Conservation (phyloP, 371 early-diverging fungal species). For the Mucor racemosus region DNA sequence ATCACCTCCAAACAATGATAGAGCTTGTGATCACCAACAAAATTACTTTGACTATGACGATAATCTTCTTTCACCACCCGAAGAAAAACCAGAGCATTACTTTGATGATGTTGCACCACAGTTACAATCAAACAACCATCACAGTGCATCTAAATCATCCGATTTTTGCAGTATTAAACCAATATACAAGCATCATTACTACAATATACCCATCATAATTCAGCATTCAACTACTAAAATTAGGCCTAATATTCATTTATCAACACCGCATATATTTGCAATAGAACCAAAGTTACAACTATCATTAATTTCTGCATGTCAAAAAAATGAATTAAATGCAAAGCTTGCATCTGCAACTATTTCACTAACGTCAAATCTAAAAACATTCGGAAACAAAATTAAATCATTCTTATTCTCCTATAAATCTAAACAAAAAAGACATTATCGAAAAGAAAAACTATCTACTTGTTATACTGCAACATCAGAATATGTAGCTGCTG, state of each 20-base stretch:
- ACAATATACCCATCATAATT: background rate
- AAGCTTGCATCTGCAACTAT: slow-evolving; percentile 4
- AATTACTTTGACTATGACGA: slow-evolving; percentile 4
- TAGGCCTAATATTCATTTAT: background rate
- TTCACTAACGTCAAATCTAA: background rate
- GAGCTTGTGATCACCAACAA: background rate
- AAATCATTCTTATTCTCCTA: background rate
- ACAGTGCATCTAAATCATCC: background rate
- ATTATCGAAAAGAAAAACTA: background rate
- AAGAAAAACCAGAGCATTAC: background rate
- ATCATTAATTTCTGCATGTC: background rate
- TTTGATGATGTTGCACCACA: background rate
- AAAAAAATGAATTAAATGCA: background rate
- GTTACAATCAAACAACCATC: background rate
- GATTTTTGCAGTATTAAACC: background rate
- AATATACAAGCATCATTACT: background rate
- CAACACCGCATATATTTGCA: background rate
- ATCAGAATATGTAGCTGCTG: slow-evolving; percentile 29
- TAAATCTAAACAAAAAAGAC: background rate
- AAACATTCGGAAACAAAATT: background rate
- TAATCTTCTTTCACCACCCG: background rate
- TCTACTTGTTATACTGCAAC: slow-evolving; percentile 15
- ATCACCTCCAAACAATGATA: slow-evolving; percentile 6
- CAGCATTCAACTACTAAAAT: background rate
- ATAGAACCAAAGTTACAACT: background rate